Evolutionary conservation across 192 early-diverging fungal genomes (phyloP).

Genomic region (Gryganskiella cystojenkinii): DNA sequence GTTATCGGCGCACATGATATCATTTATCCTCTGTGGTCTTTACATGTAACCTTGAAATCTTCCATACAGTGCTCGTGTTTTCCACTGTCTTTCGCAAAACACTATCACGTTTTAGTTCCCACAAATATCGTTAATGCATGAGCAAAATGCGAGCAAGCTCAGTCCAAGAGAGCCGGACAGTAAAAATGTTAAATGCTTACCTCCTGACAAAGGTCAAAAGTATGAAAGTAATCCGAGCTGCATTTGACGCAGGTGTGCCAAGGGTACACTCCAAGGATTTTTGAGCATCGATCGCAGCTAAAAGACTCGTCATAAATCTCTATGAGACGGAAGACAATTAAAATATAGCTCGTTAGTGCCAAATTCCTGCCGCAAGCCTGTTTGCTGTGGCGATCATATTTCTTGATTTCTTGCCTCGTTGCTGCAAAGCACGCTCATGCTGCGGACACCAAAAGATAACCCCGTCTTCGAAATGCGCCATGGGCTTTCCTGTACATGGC

Average conservation of each 20-base stretch:
- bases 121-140: neutral
- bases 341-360: neutral
- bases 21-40: no score
- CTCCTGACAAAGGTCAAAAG: constrained; percentile 76
- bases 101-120: constrained; percentile 43
- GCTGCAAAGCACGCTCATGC: constrained; percentile 68
- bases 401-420: constrained; percentile 67
- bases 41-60: constrained; percentile 67
- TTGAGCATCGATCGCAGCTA: constrained; percentile 75
- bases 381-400: no score
- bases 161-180: no score
- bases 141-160: neutral
- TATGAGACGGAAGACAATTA: constrained; percentile 3
- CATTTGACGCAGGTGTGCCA: constrained; percentile 76
- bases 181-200: no score
- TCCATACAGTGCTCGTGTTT: constrained; percentile 64
- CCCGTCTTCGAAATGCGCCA: constrained; percentile 79
- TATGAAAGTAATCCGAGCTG: constrained; percentile 70
- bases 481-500: constrained; percentile 77
- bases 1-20: no score
- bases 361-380: no score
- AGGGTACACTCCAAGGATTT: constrained; percentile 62
- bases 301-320: constrained; percentile 75
- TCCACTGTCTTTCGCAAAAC: constrained; percentile 57
- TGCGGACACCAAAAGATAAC: constrained; percentile 89